phyloP scores from a whole-genome alignment of 2,329 filamentous ascomycete genomes.

The Sclerotiophoma versabilis region DNA sequence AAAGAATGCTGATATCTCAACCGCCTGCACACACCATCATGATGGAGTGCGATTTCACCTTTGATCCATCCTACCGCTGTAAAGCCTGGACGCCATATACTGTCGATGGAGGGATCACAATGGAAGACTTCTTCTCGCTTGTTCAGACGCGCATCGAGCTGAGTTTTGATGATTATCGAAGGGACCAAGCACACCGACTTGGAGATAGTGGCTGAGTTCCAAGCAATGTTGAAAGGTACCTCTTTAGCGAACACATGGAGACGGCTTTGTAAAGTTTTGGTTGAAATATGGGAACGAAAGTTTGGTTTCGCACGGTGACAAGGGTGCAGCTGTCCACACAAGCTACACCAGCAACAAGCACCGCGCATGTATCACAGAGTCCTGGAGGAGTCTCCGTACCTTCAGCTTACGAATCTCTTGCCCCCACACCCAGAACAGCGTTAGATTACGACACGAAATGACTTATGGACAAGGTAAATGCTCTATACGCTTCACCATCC shows the following conservation, averaged over 20 bases:
- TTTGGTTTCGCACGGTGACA: neutral
- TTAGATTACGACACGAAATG: neutral
- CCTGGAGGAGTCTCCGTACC: neutral
- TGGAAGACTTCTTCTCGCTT: conserved; percentile 16
- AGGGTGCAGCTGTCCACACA: neutral
- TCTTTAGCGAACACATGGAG: neutral
- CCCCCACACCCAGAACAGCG: neutral
- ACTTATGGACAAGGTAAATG: neutral
- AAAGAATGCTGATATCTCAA: conserved; percentile 16
- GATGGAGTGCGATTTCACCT: conserved; percentile 21
- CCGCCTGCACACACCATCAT: conserved; percentile 17
- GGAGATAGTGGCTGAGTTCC: conserved; percentile 1
- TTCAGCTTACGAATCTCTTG: neutral
- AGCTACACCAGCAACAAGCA: neutral
- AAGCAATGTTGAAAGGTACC: neutral
- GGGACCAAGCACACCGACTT: conserved; percentile 7
- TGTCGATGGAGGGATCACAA: conserved; percentile 15
- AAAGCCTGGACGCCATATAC: conserved; percentile 19
- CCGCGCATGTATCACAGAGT: neutral
- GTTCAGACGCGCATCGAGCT: conserved; percentile 15
- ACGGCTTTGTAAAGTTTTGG: neutral
- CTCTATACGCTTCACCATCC: neutral
- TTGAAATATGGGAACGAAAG: neutral
- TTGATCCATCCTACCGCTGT: conserved; percentile 18
- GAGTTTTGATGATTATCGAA: conserved; percentile 13